phyloP scores from a whole-genome alignment of 805 yeast genomes.

The Zygoascus tannicola region DNA sequence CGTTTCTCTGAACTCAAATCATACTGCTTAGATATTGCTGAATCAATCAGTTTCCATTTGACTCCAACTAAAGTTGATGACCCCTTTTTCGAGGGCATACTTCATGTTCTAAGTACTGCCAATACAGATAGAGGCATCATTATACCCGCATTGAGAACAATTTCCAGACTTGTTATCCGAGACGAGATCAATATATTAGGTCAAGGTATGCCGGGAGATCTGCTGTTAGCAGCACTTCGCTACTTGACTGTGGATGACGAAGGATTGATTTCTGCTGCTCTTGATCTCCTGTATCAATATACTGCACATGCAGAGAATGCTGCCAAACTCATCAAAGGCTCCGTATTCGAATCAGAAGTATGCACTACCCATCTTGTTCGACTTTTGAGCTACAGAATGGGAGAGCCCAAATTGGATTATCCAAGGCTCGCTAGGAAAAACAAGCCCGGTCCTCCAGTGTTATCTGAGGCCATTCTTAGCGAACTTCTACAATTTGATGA shows the following conservation, averaged over 20 bases:
- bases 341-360: conserved; percentile 41
- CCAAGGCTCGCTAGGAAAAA: conserved; percentile 30
- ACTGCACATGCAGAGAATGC: conserved; percentile 54
- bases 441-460: conserved; percentile 52
- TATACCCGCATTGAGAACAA: conserved; percentile 60
- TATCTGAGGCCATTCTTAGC: conserved; percentile 46
- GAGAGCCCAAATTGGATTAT: conserved; percentile 28
- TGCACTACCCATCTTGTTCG: conserved; percentile 55
- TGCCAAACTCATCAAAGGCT: conserved; percentile 36
- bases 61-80: conserved; percentile 68
- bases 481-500: conserved; percentile 61
- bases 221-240: conserved; percentile 48
- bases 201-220: conserved; percentile 36
- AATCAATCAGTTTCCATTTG: conserved; percentile 72
- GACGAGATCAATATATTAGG: conserved; percentile 42
- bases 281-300: conserved; percentile 78
- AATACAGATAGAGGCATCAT: conserved; percentile 61
- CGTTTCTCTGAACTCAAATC: conserved; percentile 46
- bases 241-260: conserved; percentile 61
- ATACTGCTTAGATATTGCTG: conserved; percentile 71
- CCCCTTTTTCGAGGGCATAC: conserved; percentile 49
- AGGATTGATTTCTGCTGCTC: conserved; percentile 60
- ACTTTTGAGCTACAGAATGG: conserved; percentile 43
- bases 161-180: conserved; percentile 70
- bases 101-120: conserved; percentile 36